Percentiles rank a stretch among this genome's conserved stretches.
Evolutionary conservation across 2,329 filamentous ascomycete species (phyloP).

Genomic region (Monilinia laxa): DNA sequence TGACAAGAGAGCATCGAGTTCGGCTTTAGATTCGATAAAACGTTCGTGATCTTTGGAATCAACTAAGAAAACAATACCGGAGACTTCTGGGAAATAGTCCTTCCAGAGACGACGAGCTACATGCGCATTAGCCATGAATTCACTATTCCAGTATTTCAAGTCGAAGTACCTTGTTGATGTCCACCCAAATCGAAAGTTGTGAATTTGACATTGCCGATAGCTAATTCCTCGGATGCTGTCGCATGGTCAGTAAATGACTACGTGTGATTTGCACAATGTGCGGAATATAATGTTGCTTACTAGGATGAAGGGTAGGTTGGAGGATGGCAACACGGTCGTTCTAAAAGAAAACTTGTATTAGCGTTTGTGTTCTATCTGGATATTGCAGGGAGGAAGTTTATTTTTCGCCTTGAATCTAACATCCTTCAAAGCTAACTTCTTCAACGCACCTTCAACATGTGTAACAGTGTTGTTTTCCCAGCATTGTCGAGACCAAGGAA

Average conservation of each 20-base stretch:
- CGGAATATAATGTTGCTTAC: slow-evolving; percentile 47
- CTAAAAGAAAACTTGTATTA: slow-evolving; percentile 45
- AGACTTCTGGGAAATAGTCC: slow-evolving; percentile 95
- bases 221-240: slow-evolving; percentile 82
- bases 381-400: slow-evolving; percentile 13
- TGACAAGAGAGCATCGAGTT: slow-evolving; percentile 89
- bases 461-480: slow-evolving; percentile 88
- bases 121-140: slow-evolving; percentile 26
- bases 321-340: slow-evolving; percentile 92
- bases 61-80: slow-evolving; percentile 95
- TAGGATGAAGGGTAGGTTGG: slow-evolving; percentile 87
- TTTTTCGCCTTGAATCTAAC: slow-evolving; percentile 5
- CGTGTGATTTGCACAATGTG: slow-evolving; percentile 23
- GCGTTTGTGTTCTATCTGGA: slow-evolving; percentile 22
- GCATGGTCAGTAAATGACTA: slow-evolving; percentile 33
- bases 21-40: slow-evolving; percentile 89
- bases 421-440: not conserved
- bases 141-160: not conserved
- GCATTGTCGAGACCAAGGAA: slow-evolving; percentile 94
- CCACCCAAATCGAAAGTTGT: slow-evolving; percentile 92
- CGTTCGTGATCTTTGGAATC: slow-evolving; percentile 97
- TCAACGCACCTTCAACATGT: slow-evolving; percentile 83
- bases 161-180: slow-evolving; percentile 76
- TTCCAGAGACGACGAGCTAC: slow-evolving; percentile 89
- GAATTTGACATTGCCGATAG: slow-evolving; percentile 90